Evolutionary conservation across 345 rosid genomes (phyloP), one percentile per base, ranked within the genome.

Genomic region (Hypericum androsaemum): DNA sequence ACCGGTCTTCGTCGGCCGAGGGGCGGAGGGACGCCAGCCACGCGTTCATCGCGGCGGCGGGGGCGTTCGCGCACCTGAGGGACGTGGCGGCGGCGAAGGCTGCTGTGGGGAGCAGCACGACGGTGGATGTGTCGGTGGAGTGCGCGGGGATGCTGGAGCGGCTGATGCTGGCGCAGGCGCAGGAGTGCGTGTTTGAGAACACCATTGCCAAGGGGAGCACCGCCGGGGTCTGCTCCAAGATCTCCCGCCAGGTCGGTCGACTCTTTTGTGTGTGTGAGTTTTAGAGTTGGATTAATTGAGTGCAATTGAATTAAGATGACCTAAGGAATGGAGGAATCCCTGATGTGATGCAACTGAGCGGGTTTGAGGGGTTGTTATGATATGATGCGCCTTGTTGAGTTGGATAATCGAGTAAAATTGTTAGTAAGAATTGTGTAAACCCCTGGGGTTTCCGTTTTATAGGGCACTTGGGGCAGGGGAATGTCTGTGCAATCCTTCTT

Each of bases 141-240:
- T 92, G 98, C 32, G 86, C 70, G 2, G 94, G 90, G 40, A 92
- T 92, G 98, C 61, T 92, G 69, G 98, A 92, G 69, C 64, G 95
- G 65, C 55, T 92, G 71, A 92, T 92, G 95, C 65, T 88, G 37
- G 98, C 98, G 6, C 95, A 92, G 62, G 98, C 95, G 37, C 98
- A 92, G 63, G 98, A 92, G 69, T 85, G 95, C 58, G 98, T 92
- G 11, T 92, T 92, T 47, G 98, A 92, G 73, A 92, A 88, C 42
- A 75, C 95, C 8, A 92, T 92, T 52, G 89, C 97, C 41, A 92
- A 92, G 71, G 98, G 96, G 61, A 92, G 90, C 57, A 83, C 95
- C 7, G 89, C 98, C 16, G 98, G 97, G 14, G 98, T 92, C 55
- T 92, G 79, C 53, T 80, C 98, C 10, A 92, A 92, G 73, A 92